Conservation (phyloP, 2,329 filamentous ascomycete species). For the Coniochaeta prunicola region DNA sequence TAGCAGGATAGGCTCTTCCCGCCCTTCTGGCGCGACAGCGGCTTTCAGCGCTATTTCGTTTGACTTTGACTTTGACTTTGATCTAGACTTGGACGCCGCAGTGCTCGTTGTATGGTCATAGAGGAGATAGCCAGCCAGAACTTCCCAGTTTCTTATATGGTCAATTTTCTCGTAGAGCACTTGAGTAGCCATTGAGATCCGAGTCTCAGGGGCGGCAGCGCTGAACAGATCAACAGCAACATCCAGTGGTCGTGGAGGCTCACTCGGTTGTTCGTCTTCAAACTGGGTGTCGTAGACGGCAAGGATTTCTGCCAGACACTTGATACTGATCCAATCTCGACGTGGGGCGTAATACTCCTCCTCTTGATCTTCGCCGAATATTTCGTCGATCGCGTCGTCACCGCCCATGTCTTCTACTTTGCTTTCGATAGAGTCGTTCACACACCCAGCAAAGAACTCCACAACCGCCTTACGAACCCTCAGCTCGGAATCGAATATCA, state of each 20-base stretch:
- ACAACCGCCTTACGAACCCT: conserved; percentile 84
- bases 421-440: conserved; percentile 71
- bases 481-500: conserved; percentile 83
- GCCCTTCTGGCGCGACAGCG: conserved; percentile 63
- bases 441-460: conserved; percentile 81
- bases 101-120: conserved; percentile 75
- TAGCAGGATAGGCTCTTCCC: conserved; percentile 77
- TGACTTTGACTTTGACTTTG: conserved; percentile 18
- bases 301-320: conserved; percentile 80
- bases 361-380: conserved; percentile 62
- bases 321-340: conserved; percentile 83
- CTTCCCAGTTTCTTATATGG: conserved; percentile 81
- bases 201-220: conserved; percentile 63
- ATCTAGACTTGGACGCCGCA: conserved; percentile 30
- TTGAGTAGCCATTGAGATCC: conserved; percentile 80
- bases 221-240: conserved; percentile 50
- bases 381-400: conserved; percentile 67
- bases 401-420: conserved; percentile 82
- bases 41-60: conserved; percentile 57
- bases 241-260: conserved; percentile 37
- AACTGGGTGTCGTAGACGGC: conserved; percentile 71
- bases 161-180: conserved; percentile 75
- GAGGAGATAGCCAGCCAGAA: conserved; percentile 80
- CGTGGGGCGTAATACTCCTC: conserved; percentile 72
- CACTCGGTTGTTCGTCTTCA: conserved; percentile 44